Base-by-base conservation (phyloP, 2,329 filamentous ascomycete genomes). In the Fusarium azukiicola region DNA sequence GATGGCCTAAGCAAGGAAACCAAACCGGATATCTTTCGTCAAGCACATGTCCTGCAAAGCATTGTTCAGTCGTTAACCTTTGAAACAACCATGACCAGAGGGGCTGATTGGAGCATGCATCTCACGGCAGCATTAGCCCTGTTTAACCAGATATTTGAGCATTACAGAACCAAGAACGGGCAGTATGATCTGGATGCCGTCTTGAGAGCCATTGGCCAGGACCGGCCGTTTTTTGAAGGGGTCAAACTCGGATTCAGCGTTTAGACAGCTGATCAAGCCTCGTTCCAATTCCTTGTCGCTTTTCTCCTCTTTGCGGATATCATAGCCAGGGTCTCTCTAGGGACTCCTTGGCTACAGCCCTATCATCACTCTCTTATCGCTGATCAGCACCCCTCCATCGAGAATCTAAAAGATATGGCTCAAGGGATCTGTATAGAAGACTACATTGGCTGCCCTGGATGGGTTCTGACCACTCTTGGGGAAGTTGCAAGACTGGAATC, bases 271-370 rank as follows among this genome's bases (percentile, higher is more conserved):
- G 61, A 66, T 3, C 61, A 66, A 17, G 61, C 61, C 19, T 46
- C 61, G 1, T 47, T 66, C 17, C 61, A 49, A 66, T 66, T 66
- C 23, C 49, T 66, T n/a, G 8, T 42, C 16, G 40, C 61, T n/a
- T 66, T 66, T n/a, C 61, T 66, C 42, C 4, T 66, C 40, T 66
- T 66, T 38, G 42, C 61, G 61, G 61, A 66, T 7, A 66, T 66
- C 61, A 47, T 66, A 49, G 46, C 61, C 27, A 66, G 61, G 9
- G 27, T 66, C 5, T 47, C 61, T 21, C 23, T 49, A 4, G 42
- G 23, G 14, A 7, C 16, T 10, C 23, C 61, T 32, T 42, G 13
- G 6, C 42, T 66, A 47, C 40, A 16, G 2, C 27, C 6, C 5
- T n/a, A 32, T 12, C 44, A 66, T n/a, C 44, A 27, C 23, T 32